Evolutionary conservation across 2,329 filamentous ascomycete species (phyloP), one percentile per base, ranked within the genome.

Genomic region (Pseudonectria buxi): DNA sequence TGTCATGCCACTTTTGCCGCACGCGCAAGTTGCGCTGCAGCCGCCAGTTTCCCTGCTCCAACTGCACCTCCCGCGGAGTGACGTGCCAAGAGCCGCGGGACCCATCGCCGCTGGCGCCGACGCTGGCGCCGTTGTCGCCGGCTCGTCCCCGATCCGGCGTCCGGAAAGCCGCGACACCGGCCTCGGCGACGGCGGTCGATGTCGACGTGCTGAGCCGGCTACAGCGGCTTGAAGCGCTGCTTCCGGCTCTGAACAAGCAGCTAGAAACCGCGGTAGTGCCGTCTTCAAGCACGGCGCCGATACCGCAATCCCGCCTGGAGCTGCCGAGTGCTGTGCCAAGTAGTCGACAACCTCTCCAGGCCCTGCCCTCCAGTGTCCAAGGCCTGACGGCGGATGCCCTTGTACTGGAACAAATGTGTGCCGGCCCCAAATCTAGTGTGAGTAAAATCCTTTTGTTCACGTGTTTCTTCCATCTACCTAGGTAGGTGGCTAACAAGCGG

Each of bases 1-100:
- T 61, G 26, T 61, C 58, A 26, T 61, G 58, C 33, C 51, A 57
- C 36, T 50, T 59, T 34, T 61, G 58, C 40, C 49, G 58, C 35
- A 45, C 52, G 32, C 57, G 56, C 37, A 62, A 62, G 46, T 40
- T 62, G 28, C 53, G 59, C 26, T 62, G 59, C 46, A 62, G 57
- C 35, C 54, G 59, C 27, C 46, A 55, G 31, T 59, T 61, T 33
- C 59, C 59, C 3, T 62, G 59, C 40, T 51, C 52, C 32, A 62
- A 62, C 48, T 62, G 59, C 41, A 56, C 54, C 32, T 54, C 51
- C 40, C 56, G 59, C 43, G 58, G 57, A 41, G 45, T 61, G 15
- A 42, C 45, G 14, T 62, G 59, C 43, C 53, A 51, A 26, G 47
- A 50, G 18, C 34, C 44, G 12, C 44, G 42, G 28, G 46, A 51